Base-by-base conservation (phyloP, 2,329 filamentous ascomycete species). In the Tolypocladium endophyticum region DNA sequence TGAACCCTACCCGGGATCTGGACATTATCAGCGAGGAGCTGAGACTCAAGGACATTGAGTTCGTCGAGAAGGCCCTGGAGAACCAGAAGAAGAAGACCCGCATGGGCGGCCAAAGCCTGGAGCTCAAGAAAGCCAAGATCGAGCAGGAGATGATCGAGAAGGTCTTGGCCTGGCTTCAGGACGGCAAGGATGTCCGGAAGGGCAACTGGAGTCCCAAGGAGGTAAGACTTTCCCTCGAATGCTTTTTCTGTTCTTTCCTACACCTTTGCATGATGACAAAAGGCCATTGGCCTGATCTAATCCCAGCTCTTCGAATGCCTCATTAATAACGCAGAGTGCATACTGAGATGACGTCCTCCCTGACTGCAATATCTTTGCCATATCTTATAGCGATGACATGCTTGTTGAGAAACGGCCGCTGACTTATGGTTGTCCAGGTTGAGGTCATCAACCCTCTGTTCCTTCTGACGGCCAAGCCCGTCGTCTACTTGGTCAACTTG, bases 271-370 rank as follows among this genome's bases (percentile, higher is more conserved):
- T 96, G 94, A 97, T 97, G 94, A 97, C 87, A 88, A 96, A 96
- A 88, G 94, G 92, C 90, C 87, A 81, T 80, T 77, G 83, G 90
- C 91, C 92, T 89, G 89, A 81, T 89, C 81, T 90, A 92, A 96
- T 90, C 94, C 94, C 94, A 99, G 94, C 94, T 99, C 94, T 89
- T 96, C 88, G 93, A 97, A 87, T 85, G 83, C 85, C 88, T 89
- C 86, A 83, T 78, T 74, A 78, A 79, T 77, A 85, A 90, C 86
- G 83, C 82, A 81, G 88, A 90, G 88, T 82, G 81, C 82, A 84
- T 86, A 73, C 77, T 97, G 93, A 95, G 92, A 97, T 88, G 82
- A 89, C 81, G 79, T 84, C 81, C 77, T 78, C 74, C 86, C 89
- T 91, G 89, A 90, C 77, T 66, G 61, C 61, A 68, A 59, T 59